These are phyloP conservation scores for Colletotrichum sp. DNA, from an alignment of 2,329 filamentous ascomycete genomes.

Conservation along the genomic window DNA sequence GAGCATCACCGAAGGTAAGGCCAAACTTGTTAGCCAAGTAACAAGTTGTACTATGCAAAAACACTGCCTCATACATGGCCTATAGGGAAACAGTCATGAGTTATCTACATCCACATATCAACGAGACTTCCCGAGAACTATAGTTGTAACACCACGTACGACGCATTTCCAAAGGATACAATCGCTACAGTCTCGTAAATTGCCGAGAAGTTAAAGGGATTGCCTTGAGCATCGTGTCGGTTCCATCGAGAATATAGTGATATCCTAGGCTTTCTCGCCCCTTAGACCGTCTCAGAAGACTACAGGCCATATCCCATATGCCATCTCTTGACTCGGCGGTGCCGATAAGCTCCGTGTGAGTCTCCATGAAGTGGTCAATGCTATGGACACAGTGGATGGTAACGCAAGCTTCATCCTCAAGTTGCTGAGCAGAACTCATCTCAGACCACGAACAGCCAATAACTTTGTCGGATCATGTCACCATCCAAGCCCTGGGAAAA, in stretches of 20 bases:
- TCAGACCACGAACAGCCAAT: neutral
- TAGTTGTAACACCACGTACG: neutral
- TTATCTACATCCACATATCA: neutral
- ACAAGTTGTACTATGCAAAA: neutral
- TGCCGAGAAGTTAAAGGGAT: neutral
- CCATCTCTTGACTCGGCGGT: neutral
- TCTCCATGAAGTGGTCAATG: neutral
- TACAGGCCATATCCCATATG: neutral
- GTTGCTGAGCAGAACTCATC: neutral
- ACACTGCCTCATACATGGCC: neutral
- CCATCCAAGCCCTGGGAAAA: fast-evolving
- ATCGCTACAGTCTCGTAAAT: neutral
- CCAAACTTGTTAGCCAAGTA: neutral
- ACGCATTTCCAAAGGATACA: neutral
- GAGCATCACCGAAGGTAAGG: neutral
- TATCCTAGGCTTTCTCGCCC: neutral
- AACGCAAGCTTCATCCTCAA: neutral
- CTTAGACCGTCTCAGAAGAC: neutral
- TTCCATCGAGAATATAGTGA: neutral
- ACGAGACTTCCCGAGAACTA: neutral
- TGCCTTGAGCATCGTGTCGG: neutral
- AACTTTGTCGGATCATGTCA: fast-evolving
- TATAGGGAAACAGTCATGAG: neutral
- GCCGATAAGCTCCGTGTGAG: neutral
- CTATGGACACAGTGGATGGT: fast-evolving